phyloP scores from a whole-genome alignment of 2,329 filamentous ascomycete species.

The Sporothrix protearum region DNA sequence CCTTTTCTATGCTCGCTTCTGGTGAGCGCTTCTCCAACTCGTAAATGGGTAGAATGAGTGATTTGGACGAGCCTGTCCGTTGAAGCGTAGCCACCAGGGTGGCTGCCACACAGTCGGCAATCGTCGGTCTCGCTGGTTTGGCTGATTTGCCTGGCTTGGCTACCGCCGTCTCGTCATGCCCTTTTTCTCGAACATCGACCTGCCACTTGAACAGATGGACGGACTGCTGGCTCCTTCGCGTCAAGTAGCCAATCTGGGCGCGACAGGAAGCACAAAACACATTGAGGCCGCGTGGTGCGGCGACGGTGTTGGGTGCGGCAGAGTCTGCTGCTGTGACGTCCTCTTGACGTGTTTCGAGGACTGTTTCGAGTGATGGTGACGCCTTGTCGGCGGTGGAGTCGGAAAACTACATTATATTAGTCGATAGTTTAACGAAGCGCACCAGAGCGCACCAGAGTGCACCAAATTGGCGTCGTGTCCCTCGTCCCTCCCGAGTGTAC shows the following conservation, averaged over 20 bases:
- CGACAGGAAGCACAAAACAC: conserved; percentile 48
- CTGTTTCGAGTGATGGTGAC: conserved; percentile 31
- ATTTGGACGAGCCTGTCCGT: conserved; percentile 57
- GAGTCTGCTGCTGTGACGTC: background rate
- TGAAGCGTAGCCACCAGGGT: conserved; percentile 52
- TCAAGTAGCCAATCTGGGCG: conserved; percentile 47
- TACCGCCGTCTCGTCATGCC: background rate
- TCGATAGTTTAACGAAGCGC: too few relatives aligned
- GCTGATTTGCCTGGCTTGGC: conserved; percentile 5
- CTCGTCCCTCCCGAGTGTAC: conserved; percentile 48
- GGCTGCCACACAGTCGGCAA: conserved; percentile 50
- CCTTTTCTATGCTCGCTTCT: conserved; percentile 14
- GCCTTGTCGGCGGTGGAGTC: conserved; percentile 34
- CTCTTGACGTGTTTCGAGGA: conserved; percentile 22
- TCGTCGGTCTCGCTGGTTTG: too few relatives aligned
- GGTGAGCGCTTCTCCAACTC: conserved; percentile 5
- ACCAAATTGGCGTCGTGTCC: conserved; percentile 43
- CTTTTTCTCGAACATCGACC: conserved; percentile 31
- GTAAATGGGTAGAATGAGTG: conserved; percentile 46
- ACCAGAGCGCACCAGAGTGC: too few relatives aligned
- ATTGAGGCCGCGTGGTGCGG: conserved; percentile 34
- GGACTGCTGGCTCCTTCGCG: conserved; percentile 42
- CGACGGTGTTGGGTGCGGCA: background rate
- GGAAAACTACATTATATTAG: conserved; percentile 41
- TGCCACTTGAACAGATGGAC: conserved; percentile 58